Base-by-base conservation (phyloP, 2,329 filamentous ascomycete genomes). In the Aurifilum marmelostoma region DNA sequence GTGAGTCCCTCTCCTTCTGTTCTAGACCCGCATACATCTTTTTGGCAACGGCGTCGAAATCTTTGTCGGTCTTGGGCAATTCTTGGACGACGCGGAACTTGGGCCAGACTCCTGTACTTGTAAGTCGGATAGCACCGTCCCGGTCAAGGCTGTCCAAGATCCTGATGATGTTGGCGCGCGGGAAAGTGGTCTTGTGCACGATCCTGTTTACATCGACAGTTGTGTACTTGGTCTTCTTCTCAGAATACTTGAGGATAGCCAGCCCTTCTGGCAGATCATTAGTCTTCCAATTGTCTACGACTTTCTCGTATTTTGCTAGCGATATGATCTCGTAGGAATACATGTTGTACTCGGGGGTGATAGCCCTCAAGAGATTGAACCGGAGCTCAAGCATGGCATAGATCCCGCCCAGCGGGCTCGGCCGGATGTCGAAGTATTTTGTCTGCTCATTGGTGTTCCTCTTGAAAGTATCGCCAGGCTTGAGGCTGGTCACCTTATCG, bases 331-430 rank as follows among this genome's bases (percentile, higher is more conserved):
- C 80, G 72, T 84, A 90, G 41, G 80, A 81, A 75, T 89, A 90
- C 1, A 81, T 79, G 9, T 81, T 84, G 70, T 89, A 90, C 54
- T 88, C 84, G 0, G 83, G 86, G 0, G 83, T 89, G 24, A 82
- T 84, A 21, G 84, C 87, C 29, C 88, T 82, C 39, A 90, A 80
- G 0, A 89, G 78, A 0, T 80, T 79, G 69, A 88, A 89, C 2
- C 83, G 84, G 5, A 90, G 79, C 73, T 91, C 88, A 1, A 91
- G 78, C n/a, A 86, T 83, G 0, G 88, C 86, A 65, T 88, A 88
- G 21, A 90, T 82, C 64, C 86, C 84, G 52, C 79, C 78, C 7
- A 89, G 77, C 0, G 84, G 80, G 2, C 77, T 84, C 1, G 77
- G 70, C 27, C 83, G 82, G 67, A 90, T 87, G 72, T 90, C 88